These are phyloP conservation scores for Rhododendron henanense DNA, from an alignment of 148 eudicot species.

Conservation along the genomic window DNA sequence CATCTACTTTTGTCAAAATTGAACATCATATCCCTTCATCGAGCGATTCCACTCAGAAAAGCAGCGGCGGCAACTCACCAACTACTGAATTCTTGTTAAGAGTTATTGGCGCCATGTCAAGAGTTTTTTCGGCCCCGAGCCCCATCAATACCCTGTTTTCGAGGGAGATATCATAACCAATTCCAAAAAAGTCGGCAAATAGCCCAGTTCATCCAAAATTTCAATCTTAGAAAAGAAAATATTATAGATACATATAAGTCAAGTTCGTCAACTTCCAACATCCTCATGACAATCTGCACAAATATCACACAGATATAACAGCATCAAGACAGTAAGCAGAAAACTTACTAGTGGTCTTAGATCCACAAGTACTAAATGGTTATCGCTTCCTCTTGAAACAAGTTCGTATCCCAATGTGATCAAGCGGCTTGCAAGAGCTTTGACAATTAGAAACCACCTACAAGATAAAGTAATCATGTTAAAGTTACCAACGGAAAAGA, in stretches of 20 bases:
- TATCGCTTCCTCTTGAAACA: conserved; percentile 88
- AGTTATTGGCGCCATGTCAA: no score
- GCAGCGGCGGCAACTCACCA: no score
- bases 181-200: no score
- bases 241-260: no score
- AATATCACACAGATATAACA: neutral
- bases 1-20: neutral
- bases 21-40: no score
- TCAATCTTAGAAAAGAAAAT: no score
- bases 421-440: conserved; percentile 66
- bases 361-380: conserved; percentile 88
- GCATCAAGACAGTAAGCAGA: neutral
- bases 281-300: neutral
- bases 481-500: neutral
- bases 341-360: conserved; percentile 70
- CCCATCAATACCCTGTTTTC: no score
- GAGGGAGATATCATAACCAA: no score
- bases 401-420: conserved; percentile 66
- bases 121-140: no score
- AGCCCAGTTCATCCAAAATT: no score
- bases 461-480: neutral
- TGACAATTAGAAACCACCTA: conserved; percentile 78
- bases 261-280: neutral
- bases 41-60: neutral
- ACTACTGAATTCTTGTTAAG: no score